Evolutionary conservation across 306 rosid genomes (phyloP).

Genomic region (Acacia melanoxylon): DNA sequence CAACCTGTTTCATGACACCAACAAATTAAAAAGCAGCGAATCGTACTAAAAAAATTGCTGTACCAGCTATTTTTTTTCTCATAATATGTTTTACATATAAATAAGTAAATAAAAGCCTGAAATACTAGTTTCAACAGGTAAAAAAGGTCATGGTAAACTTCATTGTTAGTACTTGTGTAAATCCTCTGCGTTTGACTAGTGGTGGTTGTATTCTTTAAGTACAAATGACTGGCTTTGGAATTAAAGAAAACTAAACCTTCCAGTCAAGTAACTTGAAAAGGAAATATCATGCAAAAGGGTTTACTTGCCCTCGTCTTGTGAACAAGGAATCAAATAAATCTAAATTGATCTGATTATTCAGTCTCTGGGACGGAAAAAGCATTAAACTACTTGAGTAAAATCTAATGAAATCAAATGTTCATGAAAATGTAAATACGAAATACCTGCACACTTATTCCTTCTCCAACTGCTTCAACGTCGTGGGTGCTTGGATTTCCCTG

Average conservation of each 20-base stretch:
- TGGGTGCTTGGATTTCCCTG: too few relatives aligned
- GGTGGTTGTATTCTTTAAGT: not conserved
- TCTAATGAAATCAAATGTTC: too few relatives aligned
- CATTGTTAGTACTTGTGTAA: not conserved
- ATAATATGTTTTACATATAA: too few relatives aligned
- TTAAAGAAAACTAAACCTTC: slow-evolving; percentile 33
- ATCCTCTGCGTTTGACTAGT: slow-evolving; percentile 38
- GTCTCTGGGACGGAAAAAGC: not conserved
- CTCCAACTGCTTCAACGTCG: too few relatives aligned
- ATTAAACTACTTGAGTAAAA: not conserved
- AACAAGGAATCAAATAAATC: not conserved
- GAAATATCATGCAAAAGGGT: not conserved
- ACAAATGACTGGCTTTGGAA: not conserved
- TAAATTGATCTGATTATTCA: slow-evolving; percentile 3
- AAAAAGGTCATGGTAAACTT: not conserved
- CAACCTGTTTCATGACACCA: slow-evolving; percentile 46
- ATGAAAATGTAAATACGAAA: too few relatives aligned
- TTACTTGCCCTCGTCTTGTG: not conserved
- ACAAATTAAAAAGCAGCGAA: not conserved
- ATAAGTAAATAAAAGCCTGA: not conserved
- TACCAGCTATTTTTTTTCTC: too few relatives aligned
- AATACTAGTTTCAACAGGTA: too few relatives aligned
- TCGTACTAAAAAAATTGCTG: not conserved
- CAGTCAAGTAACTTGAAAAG: slow-evolving; percentile 44
- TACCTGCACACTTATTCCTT: too few relatives aligned